These are phyloP conservation scores for Xylariaceae sp. DNA, from an alignment of 2,329 filamentous ascomycete genomes.

Conservation along the genomic window DNA sequence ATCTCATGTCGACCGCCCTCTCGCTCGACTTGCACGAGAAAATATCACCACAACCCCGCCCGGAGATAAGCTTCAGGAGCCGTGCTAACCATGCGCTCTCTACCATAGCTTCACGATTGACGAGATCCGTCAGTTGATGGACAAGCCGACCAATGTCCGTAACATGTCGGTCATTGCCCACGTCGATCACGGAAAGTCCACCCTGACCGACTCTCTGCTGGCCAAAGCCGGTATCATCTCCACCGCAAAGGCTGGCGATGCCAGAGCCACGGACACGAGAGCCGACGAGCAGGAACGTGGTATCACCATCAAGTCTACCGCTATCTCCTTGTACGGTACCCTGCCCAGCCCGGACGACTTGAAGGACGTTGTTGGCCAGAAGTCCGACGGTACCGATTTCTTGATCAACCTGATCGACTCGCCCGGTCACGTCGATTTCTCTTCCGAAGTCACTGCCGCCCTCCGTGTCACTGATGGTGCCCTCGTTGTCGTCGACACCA, in stretches of 20 bases:
- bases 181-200: conserved; percentile 99
- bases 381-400: conserved; percentile 91
- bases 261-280: conserved; percentile 94
- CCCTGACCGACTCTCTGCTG: conserved; percentile 97
- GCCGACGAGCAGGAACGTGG: conserved; percentile 98
- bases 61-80: conserved; percentile 37
- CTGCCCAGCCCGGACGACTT: conserved; percentile 79
- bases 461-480: conserved; percentile 99
- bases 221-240: conserved; percentile 99
- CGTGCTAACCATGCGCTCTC: conserved; percentile 45
- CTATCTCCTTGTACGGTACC: conserved; percentile 94
- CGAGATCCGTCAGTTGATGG: conserved; percentile 75
- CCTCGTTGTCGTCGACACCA: conserved; percentile 98
- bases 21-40: background rate
- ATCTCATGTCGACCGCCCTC: background rate
- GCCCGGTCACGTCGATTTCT: conserved; percentile 99
- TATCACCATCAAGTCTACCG: conserved; percentile 99
- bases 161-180: conserved; percentile 99
- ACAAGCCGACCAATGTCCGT: conserved; percentile 68
- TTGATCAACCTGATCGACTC: conserved; percentile 99
- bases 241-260: conserved; percentile 92
- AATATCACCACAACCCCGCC: conserved; percentile 29
- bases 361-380: conserved; percentile 88
- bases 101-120: conserved; percentile 90
- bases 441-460: conserved; percentile 97